Base-by-base conservation (phyloP, 352 stramenopile species). In the Pythium sp. region DNA sequence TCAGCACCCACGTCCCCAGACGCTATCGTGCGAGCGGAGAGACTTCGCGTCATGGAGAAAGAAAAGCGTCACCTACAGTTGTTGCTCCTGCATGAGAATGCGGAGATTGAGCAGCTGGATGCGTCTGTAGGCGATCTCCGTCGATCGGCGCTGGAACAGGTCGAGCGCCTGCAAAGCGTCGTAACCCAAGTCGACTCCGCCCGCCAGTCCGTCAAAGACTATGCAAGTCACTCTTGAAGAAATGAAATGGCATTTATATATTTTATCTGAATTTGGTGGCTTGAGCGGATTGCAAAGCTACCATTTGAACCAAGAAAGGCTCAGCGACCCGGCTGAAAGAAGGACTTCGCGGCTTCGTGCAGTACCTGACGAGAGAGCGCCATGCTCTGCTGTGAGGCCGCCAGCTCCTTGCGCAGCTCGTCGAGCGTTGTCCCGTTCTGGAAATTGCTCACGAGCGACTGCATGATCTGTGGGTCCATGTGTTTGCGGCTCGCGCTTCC, bases 391-490 rank as follows among this genome's bases (percentile, higher is more conserved):
- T 93, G 80, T 47, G 84, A 93, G 30, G 71, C 79, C 49, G 68
- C 78, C 24, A 94, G 76, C 71, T 94, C 84, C 32, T 76, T 70
- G n/a, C 82, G 76, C 22, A 92, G 65, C 57, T 93, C 84, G 0
- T 88, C 72, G 5, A 92, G 62, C 47, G 76, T 76, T 34, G 83
- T 88, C 53, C 86, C 86, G 47, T 89, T 79, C 73, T 92, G 79
- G 51, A 93, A 83, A 64, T 84, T 92, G 72, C 75, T 90, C 57
- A 93, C 74, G 0, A 93, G 76, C 58, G 74, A 73, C 72, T 93
- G 85, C 51, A 93, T 61, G 0, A 73, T 78, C 55, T 91, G 81
- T 47, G 79, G 71, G 60, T 92, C 81, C 77, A 92, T 84, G 24
- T 62, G 78, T 32, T 71, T 71, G 28, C 66, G 70, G 54, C 66